phyloP scores from a whole-genome alignment of 306 rosid species.

The Coriaria nepalensis region DNA sequence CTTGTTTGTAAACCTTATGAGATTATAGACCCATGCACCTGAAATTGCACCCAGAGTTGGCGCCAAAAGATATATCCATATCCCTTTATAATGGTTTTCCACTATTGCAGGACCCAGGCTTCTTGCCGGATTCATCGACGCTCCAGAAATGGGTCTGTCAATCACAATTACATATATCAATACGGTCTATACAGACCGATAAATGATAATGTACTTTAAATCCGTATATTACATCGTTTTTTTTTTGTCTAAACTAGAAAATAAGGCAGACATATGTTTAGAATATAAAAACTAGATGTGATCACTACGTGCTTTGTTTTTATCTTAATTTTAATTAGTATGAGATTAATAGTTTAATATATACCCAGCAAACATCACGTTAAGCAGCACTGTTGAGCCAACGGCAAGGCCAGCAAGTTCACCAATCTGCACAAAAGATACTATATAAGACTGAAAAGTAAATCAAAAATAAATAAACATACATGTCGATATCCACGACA shows the following conservation, averaged over 20 bases:
- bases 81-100: conserved; percentile 22
- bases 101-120: conserved; percentile 72
- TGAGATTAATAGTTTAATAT: conserved; percentile 1
- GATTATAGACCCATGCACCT: conserved; percentile 57
- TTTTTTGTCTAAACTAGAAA: not conserved
- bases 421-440: conserved; percentile 40
- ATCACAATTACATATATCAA: not conserved
- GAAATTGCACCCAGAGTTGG: conserved; percentile 44
- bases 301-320: not conserved
- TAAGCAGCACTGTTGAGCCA: conserved; percentile 65
- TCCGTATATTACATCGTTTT: too few species aligned
- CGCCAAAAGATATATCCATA: conserved; percentile 53
- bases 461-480: conserved; percentile 5
- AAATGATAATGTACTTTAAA: too few species aligned
- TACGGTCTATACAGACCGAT: not conserved
- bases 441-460: not conserved
- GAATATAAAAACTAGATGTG: too few species aligned
- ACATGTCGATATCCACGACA: not conserved
- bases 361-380: conserved; percentile 74
- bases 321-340: not conserved
- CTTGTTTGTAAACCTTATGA: conserved; percentile 45
- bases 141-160: conserved; percentile 67
- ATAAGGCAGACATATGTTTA: not conserved
- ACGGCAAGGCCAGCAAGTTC: conserved; percentile 83
- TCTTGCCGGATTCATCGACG: conserved; percentile 89